Evolutionary conservation across 192 early-diverging fungal species (phyloP), one percentile per base, ranked within the genome.

Genomic region (Coemansia sp.): DNA sequence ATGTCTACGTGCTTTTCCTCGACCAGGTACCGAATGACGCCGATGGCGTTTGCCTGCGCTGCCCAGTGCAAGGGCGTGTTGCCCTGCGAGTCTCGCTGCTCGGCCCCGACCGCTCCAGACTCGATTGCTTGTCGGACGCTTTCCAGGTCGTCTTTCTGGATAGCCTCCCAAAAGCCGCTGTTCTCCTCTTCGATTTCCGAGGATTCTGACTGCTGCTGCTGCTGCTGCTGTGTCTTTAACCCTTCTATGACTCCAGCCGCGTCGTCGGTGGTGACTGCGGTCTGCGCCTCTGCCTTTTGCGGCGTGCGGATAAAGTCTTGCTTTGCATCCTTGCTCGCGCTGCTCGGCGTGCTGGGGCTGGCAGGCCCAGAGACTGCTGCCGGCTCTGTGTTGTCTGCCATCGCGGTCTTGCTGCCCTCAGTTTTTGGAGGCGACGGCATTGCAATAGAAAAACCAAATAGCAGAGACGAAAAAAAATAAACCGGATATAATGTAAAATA

Each of bases 31-130:
- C 86, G 82, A 23, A 88, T 86, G 16, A 94, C 77, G 0, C 81
- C 71, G 48, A 91, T 78, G 23, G 87, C 83, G 54, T 89, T 88
- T 62, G 87, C 86, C 27, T 91, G 84, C 19, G 93, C 87, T 6
- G 94, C 94, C 84, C 90, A 91, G 66, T 97, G 95, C 51, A 97
- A 65, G 8, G 94, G 79, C 3, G 91, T 86, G 63, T 87, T 87
- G 25, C 86, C 88, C 28, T 88, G 83, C 9, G 68, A 60, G 62
- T 97, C 95, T 6, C 65, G 58, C 58, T 83, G 84, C 13, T 75
- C 85, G 1, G 75, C 83, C 6, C 56, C 39, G 4, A 75, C 77
- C 25, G 65, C 64, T n/a, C 84, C 86, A 6, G 50, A 61, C 14
- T 91, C 89, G 8, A 93, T 56, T 16, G 87, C 63, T 27, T 85